Evolutionary conservation across 2,329 filamentous ascomycete species (phyloP).

Genomic region (Tricladium varicosporioides): DNA sequence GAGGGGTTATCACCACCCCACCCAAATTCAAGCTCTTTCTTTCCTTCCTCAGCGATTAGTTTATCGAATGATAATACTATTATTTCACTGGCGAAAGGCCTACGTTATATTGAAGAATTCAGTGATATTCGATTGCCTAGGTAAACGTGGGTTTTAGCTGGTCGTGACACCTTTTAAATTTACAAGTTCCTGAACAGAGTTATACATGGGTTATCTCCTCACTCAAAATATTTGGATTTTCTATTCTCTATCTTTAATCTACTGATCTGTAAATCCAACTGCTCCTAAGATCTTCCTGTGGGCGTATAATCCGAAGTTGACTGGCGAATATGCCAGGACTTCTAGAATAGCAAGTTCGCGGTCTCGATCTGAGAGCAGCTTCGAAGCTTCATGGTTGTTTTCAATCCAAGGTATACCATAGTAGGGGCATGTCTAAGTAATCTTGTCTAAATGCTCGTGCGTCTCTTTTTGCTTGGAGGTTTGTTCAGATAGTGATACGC

Average conservation of each 20-base stretch:
- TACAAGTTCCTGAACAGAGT: not conserved
- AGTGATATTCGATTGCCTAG: no score
- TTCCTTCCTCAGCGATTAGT: no score
- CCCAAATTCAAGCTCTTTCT: no score
- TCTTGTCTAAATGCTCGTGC: no score
- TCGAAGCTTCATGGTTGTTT: not conserved
- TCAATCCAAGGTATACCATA: not conserved
- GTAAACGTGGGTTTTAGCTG: no score
- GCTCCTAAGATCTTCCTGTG: not conserved
- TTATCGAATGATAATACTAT: no score
- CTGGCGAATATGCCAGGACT: not conserved
- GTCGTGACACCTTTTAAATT: not conserved
- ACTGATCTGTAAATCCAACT: not conserved
- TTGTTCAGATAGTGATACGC: no score
- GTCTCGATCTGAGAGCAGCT: not conserved
- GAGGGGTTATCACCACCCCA: no score
- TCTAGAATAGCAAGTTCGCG: not conserved
- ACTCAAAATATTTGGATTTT: not conserved
- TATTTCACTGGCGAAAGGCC: no score
- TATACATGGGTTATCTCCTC: not conserved
- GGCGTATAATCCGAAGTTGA: not conserved
- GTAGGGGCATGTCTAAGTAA: not conserved
- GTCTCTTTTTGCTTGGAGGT: no score
- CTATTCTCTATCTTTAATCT: not conserved
- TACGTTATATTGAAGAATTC: no score